Evolutionary conservation across 441 rosid genomes (phyloP).

Genomic region (Manihot esculenta): DNA sequence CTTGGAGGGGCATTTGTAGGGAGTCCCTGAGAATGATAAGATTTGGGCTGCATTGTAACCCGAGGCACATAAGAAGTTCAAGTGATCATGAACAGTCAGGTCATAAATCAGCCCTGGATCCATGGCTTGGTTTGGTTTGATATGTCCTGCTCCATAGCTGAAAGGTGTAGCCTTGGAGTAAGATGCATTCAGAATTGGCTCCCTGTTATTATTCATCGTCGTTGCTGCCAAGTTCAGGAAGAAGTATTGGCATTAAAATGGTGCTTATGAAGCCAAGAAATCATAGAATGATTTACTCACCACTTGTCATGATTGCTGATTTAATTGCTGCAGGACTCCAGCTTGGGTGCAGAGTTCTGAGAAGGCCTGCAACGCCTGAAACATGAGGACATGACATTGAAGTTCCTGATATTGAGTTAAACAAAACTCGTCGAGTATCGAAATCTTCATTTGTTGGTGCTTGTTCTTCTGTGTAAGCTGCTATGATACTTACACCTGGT

Average conservation of each 20-base stretch:
- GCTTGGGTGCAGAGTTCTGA: conserved; percentile 40
- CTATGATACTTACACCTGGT: conserved; percentile 52
- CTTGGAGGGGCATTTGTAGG: conserved; percentile 35
- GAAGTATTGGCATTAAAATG: too few relatives aligned
- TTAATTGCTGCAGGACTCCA: conserved; percentile 60
- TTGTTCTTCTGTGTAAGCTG: conserved; percentile 38
- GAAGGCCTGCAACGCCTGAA: conserved; percentile 53
- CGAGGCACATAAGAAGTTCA: conserved; percentile 46
- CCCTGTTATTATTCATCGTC: conserved; percentile 35
- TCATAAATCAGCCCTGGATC: conserved; percentile 64
- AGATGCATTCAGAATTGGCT: conserved; percentile 41
- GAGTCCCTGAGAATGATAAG: conserved; percentile 24
- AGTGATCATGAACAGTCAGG: conserved; percentile 37
- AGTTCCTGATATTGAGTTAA: conserved; percentile 38
- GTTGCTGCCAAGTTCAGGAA: conserved; percentile 8
- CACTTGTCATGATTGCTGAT: conserved; percentile 62
- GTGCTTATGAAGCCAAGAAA: too few relatives aligned
- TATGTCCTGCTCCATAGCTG: conserved; percentile 59
- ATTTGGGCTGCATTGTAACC: conserved; percentile 41
- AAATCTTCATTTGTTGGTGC: conserved; percentile 20
- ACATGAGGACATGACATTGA: conserved; percentile 71
- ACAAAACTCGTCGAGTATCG: too few relatives aligned
- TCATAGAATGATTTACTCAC: too few relatives aligned
- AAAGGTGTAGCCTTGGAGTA: conserved; percentile 46
- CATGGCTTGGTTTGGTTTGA: conserved; percentile 54